Conservation (phyloP, 139 green algal species). For the Chlamydomonas sp. region DNA sequence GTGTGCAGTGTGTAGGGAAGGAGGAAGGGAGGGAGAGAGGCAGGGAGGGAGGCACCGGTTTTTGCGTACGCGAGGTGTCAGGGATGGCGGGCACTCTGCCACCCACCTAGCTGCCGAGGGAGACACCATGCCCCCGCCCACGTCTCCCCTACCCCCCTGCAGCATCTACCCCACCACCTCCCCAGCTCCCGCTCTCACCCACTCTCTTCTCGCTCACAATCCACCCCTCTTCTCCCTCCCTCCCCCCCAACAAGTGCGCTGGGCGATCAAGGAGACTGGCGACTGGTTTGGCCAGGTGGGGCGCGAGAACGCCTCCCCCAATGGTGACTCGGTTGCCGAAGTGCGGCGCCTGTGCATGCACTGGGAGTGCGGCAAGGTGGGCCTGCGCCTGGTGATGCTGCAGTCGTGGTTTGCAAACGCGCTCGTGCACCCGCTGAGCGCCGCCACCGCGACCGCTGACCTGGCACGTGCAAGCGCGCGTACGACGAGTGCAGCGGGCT, state of each 20-base stretch:
- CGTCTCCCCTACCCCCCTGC: too few relatives aligned
- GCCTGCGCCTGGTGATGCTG: slow-evolving; percentile 4
- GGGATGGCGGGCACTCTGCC: too few relatives aligned
- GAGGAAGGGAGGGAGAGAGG: too few relatives aligned
- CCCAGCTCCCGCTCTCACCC: too few relatives aligned
- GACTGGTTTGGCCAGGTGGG: background rate
- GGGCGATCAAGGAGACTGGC: background rate
- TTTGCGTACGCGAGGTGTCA: too few relatives aligned
- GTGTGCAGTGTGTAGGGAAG: background rate
- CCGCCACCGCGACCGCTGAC: background rate
- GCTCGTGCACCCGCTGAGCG: background rate
- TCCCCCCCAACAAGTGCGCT: background rate
- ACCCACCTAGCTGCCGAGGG: too few relatives aligned
- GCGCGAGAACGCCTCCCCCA: background rate
- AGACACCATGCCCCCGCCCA: too few relatives aligned
- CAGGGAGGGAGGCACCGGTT: too few relatives aligned
- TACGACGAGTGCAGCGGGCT: slow-evolving; percentile 1
- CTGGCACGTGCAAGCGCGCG: background rate
- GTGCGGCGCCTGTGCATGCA: background rate
- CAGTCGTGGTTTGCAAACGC: slow-evolving; percentile 17
- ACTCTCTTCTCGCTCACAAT: too few relatives aligned
- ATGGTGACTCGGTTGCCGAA: background rate
- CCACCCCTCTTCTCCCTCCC: background rate
- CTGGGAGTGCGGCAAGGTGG: background rate
- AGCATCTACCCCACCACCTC: too few relatives aligned